Evolutionary conservation across 306 rosid species (phyloP).

Genomic region (Biancaea sappan): DNA sequence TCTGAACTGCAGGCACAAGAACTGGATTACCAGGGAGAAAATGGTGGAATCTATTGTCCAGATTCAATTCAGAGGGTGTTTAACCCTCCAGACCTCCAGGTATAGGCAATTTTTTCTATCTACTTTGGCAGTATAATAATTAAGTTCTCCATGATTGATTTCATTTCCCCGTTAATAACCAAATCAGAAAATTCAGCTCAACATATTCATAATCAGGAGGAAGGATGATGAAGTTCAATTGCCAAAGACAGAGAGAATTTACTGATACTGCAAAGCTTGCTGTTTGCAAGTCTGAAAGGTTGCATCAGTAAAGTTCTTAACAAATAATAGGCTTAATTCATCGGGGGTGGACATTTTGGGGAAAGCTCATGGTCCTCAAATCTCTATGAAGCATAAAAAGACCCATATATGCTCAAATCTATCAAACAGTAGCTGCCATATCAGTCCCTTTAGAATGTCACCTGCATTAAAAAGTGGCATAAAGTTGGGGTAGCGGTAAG

Average conservation of each 20-base stretch:
- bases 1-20: slow-evolving; percentile 78
- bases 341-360: slow-evolving; percentile 20
- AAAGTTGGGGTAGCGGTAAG: slow-evolving; percentile 27
- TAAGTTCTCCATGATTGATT: slow-evolving; percentile 11
- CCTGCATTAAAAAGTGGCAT: slow-evolving; percentile 36
- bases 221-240: neutral
- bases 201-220: neutral
- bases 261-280: neutral
- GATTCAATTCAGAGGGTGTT: slow-evolving; percentile 68
- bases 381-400: slow-evolving; percentile 30
- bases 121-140: neutral
- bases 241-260: too few species aligned
- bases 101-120: slow-evolving; percentile 34
- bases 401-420: slow-evolving; percentile 24
- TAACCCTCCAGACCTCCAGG: slow-evolving; percentile 85
- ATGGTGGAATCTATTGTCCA: slow-evolving; percentile 64
- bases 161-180: neutral
- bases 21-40: slow-evolving; percentile 82
- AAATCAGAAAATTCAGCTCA: slow-evolving; percentile 11
- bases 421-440: slow-evolving; percentile 17
- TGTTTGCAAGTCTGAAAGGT: neutral
- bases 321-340: neutral
- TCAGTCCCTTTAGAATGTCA: slow-evolving; percentile 35
- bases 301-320: slow-evolving; percentile 6
- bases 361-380: slow-evolving; percentile 34